These are phyloP conservation scores for Penicillium manginii DNA, from an alignment of 495 filamentous ascomycete species.

Conservation along the genomic window DNA sequence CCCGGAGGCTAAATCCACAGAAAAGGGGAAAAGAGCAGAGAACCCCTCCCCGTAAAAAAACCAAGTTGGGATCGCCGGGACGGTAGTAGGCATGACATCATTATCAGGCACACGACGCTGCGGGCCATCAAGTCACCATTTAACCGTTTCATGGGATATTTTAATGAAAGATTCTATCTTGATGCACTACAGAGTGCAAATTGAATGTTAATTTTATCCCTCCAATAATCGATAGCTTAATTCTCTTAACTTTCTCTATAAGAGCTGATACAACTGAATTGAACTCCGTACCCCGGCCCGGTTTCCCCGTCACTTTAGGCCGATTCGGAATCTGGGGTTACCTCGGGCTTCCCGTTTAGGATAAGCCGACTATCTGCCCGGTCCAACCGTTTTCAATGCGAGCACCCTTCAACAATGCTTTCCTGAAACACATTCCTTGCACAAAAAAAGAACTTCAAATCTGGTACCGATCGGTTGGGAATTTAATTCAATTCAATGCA, in stretches of 20 bases:
- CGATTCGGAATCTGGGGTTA: background rate
- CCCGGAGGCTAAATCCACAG: background rate
- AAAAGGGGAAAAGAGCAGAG: background rate
- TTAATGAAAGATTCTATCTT: too few relatives aligned
- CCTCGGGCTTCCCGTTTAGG: background rate
- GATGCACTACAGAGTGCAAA: too few relatives aligned
- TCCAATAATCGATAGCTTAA: too few relatives aligned
- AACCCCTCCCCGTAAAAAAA: background rate
- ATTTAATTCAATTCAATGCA: background rate
- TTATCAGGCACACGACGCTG: background rate
- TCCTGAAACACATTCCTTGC: background rate
- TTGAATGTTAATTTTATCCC: too few relatives aligned
- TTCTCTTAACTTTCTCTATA: too few relatives aligned
- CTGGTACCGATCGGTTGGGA: background rate
- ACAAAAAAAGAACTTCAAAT: background rate
- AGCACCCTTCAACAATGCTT: background rate
- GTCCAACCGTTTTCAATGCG: background rate
- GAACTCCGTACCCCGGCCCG: background rate
- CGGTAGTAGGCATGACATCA: constrained; percentile 6
- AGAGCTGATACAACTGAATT: too few relatives aligned
- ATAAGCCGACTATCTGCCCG: background rate
- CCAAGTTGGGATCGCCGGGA: background rate
- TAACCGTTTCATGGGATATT: background rate
- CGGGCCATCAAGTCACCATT: background rate
- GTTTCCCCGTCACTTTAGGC: background rate